A percentile compares a stretch with the other conserved stretches of the same genome.
phyloP scores from a whole-genome alignment of 2,329 filamentous ascomycete genomes.

The Bimuria novae-zelandiae region DNA sequence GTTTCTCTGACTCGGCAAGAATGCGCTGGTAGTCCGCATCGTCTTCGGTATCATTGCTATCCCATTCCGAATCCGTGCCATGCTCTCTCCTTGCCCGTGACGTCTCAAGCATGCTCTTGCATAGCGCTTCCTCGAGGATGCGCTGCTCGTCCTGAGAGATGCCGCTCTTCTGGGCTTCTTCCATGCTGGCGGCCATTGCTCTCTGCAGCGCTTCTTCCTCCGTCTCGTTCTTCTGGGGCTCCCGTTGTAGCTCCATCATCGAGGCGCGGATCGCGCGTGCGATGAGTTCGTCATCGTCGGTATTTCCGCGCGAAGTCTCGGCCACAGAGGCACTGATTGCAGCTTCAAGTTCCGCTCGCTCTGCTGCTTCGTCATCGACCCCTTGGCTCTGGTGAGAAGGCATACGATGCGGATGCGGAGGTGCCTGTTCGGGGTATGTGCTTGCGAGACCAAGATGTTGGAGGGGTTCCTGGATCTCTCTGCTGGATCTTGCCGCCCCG shows the following conservation, averaged over 20 bases:
- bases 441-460: slow-evolving; percentile 24
- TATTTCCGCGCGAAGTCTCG: slow-evolving; percentile 71
- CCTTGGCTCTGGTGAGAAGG: slow-evolving; percentile 20
- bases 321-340: slow-evolving; percentile 69
- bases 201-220: slow-evolving; percentile 54
- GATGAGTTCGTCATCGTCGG: slow-evolving; percentile 70
- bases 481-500: neutral
- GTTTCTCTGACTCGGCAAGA: slow-evolving; percentile 41
- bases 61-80: slow-evolving; percentile 35
- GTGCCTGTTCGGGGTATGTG: slow-evolving; percentile 29
- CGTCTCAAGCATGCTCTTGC: slow-evolving; percentile 52
- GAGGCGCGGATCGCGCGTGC: slow-evolving; percentile 76
- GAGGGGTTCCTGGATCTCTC: neutral
- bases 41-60: slow-evolving; percentile 35
- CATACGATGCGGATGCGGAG: slow-evolving; percentile 13
- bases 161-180: slow-evolving; percentile 46
- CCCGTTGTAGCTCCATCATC: slow-evolving; percentile 60
- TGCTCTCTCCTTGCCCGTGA: slow-evolving; percentile 16
- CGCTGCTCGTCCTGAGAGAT: slow-evolving; percentile 43
- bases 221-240: slow-evolving; percentile 42
- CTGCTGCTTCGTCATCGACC: slow-evolving; percentile 34
- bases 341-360: slow-evolving; percentile 68
- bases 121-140: slow-evolving; percentile 52
- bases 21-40: slow-evolving; percentile 45
- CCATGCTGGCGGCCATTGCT: slow-evolving; percentile 57